phyloP scores from a whole-genome alignment of 2,329 filamentous ascomycete genomes.

The Botryosphaeria agaves region DNA sequence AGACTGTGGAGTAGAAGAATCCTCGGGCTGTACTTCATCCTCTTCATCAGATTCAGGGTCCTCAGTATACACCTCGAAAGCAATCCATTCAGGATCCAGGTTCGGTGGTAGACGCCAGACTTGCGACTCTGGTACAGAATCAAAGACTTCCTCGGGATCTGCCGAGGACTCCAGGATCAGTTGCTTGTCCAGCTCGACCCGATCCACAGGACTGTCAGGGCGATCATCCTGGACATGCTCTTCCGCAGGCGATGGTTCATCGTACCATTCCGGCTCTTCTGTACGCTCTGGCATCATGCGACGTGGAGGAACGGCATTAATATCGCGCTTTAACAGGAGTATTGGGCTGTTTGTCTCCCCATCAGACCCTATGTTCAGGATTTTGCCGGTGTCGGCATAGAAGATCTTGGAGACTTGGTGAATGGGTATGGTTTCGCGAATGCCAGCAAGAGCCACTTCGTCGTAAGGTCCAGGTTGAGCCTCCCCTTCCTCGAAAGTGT shows the following conservation, averaged over 20 bases:
- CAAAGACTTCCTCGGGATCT: slow-evolving; percentile 6
- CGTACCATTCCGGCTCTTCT: slow-evolving; percentile 1
- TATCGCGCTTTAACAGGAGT: slow-evolving; percentile 55
- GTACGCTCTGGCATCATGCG: slow-evolving; percentile 32
- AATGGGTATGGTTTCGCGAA: slow-evolving; percentile 49
- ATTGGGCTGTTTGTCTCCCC: slow-evolving; percentile 56
- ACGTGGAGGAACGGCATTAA: slow-evolving; percentile 43
- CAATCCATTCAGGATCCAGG: slow-evolving; percentile 80
- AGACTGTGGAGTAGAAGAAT: slow-evolving; percentile 3
- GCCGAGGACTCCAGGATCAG: slow-evolving; percentile 23
- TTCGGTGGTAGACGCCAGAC: slow-evolving; percentile 51
- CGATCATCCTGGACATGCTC: neutral
- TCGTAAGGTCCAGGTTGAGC: slow-evolving; percentile 40
- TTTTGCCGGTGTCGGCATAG: slow-evolving; percentile 79
- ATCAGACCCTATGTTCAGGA: slow-evolving; percentile 63
- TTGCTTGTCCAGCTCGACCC: slow-evolving; percentile 27
- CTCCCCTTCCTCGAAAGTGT: slow-evolving; percentile 45
- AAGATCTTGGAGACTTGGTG: slow-evolving; percentile 79
- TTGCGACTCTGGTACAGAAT: slow-evolving; percentile 13
- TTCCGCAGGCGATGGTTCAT: slow-evolving; percentile 1
- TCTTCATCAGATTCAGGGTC: slow-evolving; percentile 39
- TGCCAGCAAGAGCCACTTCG: slow-evolving; percentile 42
- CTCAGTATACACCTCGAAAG: slow-evolving; percentile 67
- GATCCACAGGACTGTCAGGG: slow-evolving; percentile 15
- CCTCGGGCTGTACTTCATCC: slow-evolving; percentile 13